A percentile compares a stretch with the other conserved stretches of the same genome.
Conservation (phyloP, 192 early-diverging fungal genomes). For the Rhizoclosmatium globosum region DNA sequence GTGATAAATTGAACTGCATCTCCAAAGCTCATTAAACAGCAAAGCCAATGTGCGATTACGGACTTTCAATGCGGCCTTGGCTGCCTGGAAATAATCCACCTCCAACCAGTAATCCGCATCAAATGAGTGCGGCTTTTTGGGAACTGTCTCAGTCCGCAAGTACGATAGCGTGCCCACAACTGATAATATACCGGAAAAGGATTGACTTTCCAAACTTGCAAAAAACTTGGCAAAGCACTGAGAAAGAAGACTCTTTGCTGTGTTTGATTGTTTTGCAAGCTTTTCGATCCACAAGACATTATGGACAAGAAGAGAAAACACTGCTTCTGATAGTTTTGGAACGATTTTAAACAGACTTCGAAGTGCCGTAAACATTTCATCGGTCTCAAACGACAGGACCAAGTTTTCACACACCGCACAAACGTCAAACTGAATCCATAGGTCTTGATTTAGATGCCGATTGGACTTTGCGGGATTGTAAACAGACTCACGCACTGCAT, state of each 20-base stretch:
- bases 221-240: constrained; percentile 7
- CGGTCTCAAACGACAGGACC: constrained; percentile 16
- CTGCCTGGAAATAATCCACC: constrained; percentile 36
- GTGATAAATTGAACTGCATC: not conserved
- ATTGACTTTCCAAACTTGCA: constrained; percentile 11
- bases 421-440: constrained; percentile 17
- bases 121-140: constrained; percentile 7
- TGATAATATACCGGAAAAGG: not conserved
- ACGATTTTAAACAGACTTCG: not conserved
- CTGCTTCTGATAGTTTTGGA: constrained; percentile 6
- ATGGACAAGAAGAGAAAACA: constrained; percentile 27
- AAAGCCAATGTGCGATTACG: constrained; percentile 37
- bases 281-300: constrained; percentile 10
- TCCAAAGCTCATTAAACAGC: constrained; percentile 50
- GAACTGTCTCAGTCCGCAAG: constrained; percentile 32
- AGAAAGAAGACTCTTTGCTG: not conserved
- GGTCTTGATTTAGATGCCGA: not conserved
- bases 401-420: constrained; percentile 11
- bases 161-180: constrained; percentile 3
- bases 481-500: not conserved
- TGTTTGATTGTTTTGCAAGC: not conserved
- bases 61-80: constrained; percentile 37
- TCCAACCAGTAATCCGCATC: constrained; percentile 50
- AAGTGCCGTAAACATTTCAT: not conserved
- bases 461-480: not conserved